Base-by-base conservation (phyloP, 2,329 filamentous ascomycete genomes). In the Xylaria polymorpha region DNA sequence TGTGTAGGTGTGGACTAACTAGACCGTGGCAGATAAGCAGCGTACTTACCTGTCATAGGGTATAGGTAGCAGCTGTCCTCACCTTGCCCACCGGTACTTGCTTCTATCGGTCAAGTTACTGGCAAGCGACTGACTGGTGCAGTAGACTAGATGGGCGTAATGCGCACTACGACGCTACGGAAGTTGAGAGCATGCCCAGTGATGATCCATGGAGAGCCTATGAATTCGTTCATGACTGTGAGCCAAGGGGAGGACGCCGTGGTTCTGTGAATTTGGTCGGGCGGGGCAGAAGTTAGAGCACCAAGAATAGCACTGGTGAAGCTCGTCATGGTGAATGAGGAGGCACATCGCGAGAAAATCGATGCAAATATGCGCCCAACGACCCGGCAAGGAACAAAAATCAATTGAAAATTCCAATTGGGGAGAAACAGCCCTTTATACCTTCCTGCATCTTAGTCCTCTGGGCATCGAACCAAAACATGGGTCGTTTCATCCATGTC, bases 401-500 rank as follows among this genome's bases (percentile, higher is more conserved):
- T 5, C 35, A 41, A 37, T 25, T 22, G 14, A 29, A 37, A 59
- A 57, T 44, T 6, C 12, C 6, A 35, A 22, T 35, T 5, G 48
- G 61, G 15, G 20, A 32, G 29, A 29, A 44, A 20, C 8, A 8
- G 1, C 39, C 6, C 9, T 66, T 66, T 62, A 69, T 62, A 66
- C 29, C 12, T 55, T 37, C 43, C 29, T 25, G 37, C 15, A 32
- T 43, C 44, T 35, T 22, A 7, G 56, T n/a, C 37, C 2, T 39
- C 32, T 20, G 29, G 15, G 22, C 58, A 48, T 57, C n/a, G 29
- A 57, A 32, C 48, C 43, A 55, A 61, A 59, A 61, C 41, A 57
- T 46, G 61, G 66, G 55, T 48, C 64, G 60, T 59, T 60, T 48
- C 48, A 41, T 57, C 25, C 29, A 29, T 37, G 44, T 39, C 58